These are phyloP conservation scores for Fusarium virguliforme DNA, from an alignment of 2,329 filamentous ascomycete species.

Conservation along the genomic window DNA sequence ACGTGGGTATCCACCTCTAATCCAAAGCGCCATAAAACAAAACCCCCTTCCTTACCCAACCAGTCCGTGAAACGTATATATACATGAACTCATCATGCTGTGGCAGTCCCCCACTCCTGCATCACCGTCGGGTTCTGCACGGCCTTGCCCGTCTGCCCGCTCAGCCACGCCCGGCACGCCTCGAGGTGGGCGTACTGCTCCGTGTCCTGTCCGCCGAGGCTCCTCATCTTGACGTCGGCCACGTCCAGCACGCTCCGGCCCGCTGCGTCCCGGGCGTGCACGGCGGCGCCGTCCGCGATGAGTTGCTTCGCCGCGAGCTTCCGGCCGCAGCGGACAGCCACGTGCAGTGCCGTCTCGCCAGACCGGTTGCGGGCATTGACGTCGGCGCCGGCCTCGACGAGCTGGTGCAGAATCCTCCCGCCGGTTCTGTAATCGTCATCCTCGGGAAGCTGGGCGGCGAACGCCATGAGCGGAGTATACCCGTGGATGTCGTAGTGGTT, in stretches of 20 bases:
- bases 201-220: constrained; percentile 51
- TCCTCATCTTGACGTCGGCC: constrained; percentile 59
- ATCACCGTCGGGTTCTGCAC: constrained; percentile 59
- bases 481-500: constrained; percentile 69
- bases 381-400: constrained; percentile 62
- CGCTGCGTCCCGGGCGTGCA: constrained; percentile 63
- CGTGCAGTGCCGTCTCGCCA: constrained; percentile 70
- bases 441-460: constrained; percentile 66
- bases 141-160: constrained; percentile 55
- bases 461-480: constrained; percentile 71
- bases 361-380: constrained; percentile 68
- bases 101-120: constrained; percentile 59
- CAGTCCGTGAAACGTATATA: constrained; percentile 5
- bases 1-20: constrained; percentile 31
- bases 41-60: not conserved
- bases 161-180: constrained; percentile 64
- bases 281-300: constrained; percentile 64
- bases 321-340: constrained; percentile 68
- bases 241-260: constrained; percentile 65
- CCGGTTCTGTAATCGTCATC: constrained; percentile 67
- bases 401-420: constrained; percentile 62
- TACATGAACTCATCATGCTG: not conserved
- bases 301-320: constrained; percentile 68
- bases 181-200: constrained; percentile 62
- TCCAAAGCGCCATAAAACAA: constrained; percentile 24